Evolutionary conservation across 2,329 filamentous ascomycete genomes (phyloP).

Genomic region (Sclerotinia nivalis): DNA sequence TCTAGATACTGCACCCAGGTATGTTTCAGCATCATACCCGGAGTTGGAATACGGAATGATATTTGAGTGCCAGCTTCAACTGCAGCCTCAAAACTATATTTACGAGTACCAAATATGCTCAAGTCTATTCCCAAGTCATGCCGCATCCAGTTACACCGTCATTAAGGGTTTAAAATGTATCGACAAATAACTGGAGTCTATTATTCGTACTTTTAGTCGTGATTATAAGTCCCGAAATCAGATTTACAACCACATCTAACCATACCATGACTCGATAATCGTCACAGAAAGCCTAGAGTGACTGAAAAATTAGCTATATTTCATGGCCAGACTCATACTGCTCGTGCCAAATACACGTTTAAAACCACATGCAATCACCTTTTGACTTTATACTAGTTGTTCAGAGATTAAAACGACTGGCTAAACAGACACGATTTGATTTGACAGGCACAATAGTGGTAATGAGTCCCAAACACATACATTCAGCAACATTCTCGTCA

Average conservation of each 20-base stretch:
- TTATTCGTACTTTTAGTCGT: neutral
- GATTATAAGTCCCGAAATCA: accelerated
- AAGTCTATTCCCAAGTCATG: neutral
- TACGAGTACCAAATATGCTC: neutral
- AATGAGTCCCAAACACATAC: neutral
- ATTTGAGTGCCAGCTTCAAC: neutral
- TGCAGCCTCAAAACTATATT: neutral
- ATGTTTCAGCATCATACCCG: too few relatives aligned
- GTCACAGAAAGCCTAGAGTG: too few relatives aligned
- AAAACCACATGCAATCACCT: neutral
- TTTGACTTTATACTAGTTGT: neutral
- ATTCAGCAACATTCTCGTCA: neutral
- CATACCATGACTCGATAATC: neutral
- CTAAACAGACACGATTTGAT: neutral
- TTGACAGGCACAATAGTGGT: neutral
- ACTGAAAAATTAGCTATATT: neutral
- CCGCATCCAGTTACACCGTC: too few relatives aligned
- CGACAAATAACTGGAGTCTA: neutral
- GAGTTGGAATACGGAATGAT: too few relatives aligned
- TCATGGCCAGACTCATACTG: neutral
- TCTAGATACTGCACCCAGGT: too few relatives aligned
- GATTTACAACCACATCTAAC: too few relatives aligned
- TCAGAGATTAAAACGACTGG: neutral
- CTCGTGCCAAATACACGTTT: neutral
- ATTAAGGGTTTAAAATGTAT: neutral